phyloP scores from a whole-genome alignment of 345 rosid genomes.

The Camelina laxa region DNA sequence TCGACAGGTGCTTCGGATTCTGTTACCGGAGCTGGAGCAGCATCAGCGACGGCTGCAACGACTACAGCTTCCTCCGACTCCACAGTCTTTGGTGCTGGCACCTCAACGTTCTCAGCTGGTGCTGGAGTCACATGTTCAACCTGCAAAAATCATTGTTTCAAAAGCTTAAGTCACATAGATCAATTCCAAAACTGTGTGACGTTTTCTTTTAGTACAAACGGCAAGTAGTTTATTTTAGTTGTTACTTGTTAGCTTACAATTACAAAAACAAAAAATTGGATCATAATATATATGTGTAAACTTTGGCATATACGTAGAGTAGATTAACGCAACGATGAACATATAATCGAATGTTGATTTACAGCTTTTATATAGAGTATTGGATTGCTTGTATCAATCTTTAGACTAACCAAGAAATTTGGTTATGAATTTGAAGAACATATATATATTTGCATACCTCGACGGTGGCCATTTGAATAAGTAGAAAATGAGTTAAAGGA shows the following conservation, averaged over 20 bases:
- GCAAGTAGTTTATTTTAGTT: conserved; percentile 12
- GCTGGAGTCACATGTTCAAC: conserved; percentile 45
- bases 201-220: conserved; percentile 4
- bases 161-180: not conserved
- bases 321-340: not conserved
- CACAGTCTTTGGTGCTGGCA: conserved; percentile 38
- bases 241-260: not conserved
- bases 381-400: conserved; percentile 1
- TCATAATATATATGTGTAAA: conserved; percentile 3
- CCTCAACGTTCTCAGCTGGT: conserved; percentile 40
- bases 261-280: not conserved
- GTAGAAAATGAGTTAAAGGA: conserved; percentile 5
- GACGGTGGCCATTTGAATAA: conserved; percentile 45
- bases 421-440: not conserved
- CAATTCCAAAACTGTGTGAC: conserved; percentile 1
- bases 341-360: not conserved
- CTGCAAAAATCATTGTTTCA: conserved; percentile 33
- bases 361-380: not conserved
- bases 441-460: conserved; percentile 31
- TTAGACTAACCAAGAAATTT: not conserved
- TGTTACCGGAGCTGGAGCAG: conserved; percentile 30
- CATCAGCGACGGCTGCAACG: not conserved
- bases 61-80: not conserved
- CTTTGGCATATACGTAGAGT: conserved; percentile 5
- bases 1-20: conserved; percentile 38